Evolutionary conservation across 345 rosid genomes (phyloP).

Genomic region (Brassica incana): DNA sequence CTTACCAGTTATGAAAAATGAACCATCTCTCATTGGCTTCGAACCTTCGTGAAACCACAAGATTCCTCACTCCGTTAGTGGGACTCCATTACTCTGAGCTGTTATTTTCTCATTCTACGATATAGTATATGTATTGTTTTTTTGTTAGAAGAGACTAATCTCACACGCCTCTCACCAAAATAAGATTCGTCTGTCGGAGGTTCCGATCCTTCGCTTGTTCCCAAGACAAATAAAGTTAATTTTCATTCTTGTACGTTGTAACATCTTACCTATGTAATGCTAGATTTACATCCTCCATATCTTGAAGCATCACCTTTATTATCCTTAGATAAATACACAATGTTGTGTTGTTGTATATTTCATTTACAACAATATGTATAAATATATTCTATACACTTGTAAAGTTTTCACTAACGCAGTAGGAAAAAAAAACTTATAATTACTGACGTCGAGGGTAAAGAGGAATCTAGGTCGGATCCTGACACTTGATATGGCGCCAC

Average conservation of each 20-base stretch:
- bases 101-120: constrained; percentile 11
- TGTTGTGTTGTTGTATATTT: background rate
- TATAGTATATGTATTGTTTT: background rate
- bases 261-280: constrained; percentile 9
- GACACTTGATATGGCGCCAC: constrained; percentile 36
- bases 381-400: background rate
- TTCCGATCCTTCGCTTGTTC: constrained; percentile 33
- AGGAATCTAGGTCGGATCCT: constrained; percentile 28
- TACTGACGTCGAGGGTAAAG: constrained; percentile 19
- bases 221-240: constrained; percentile 28
- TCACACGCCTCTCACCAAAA: constrained; percentile 31
- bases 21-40: constrained; percentile 22
- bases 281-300: background rate
- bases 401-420: background rate
- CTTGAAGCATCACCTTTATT: constrained; percentile 4
- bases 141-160: background rate
- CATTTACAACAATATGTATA: background rate
- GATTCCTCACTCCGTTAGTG: constrained; percentile 28
- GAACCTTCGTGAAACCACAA: constrained; percentile 21
- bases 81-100: constrained; percentile 18
- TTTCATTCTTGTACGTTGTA: constrained; percentile 23
- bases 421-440: background rate
- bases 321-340: background rate
- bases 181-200: constrained; percentile 30
- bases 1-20: background rate